These are phyloP conservation scores for Backusella circina DNA, from an alignment of 192 early-diverging fungal species.

Conservation along the genomic window DNA sequence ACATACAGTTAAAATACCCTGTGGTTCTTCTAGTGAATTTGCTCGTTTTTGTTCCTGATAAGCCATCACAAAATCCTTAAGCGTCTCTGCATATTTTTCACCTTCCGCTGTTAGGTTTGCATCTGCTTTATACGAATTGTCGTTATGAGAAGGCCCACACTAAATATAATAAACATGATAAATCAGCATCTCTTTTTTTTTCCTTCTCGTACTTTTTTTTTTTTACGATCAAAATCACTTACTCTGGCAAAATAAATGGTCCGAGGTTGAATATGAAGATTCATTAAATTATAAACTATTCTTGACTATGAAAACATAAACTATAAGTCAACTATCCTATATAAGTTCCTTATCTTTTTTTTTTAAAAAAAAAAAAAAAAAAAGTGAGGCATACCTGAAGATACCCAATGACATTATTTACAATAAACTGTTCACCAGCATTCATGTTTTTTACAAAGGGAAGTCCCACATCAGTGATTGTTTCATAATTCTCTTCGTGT, in stretches of 20 bases:
- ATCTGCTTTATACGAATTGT: conserved; percentile 69
- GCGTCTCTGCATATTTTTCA: conserved; percentile 55
- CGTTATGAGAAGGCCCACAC: conserved; percentile 87
- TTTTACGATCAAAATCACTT: background rate
- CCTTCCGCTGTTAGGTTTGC: conserved; percentile 62
- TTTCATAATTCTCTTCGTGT: conserved; percentile 62
- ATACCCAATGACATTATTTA: conserved; percentile 81
- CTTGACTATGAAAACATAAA: conserved; percentile 89
- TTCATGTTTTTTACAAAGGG: conserved; percentile 80
- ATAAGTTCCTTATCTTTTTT: background rate
- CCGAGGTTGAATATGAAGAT: conserved; percentile 92
- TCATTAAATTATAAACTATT: conserved; percentile 99
- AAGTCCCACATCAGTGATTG: conserved; percentile 57
- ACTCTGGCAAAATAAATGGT: conserved; percentile 86
- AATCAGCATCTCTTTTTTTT: background rate
- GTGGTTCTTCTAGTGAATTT: conserved; percentile 25
- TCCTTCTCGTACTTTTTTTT: no score
- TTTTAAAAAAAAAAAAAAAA: no score
- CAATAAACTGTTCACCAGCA: conserved; percentile 75
- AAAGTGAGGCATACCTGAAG: conserved; percentile 50
- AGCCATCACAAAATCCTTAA: conserved; percentile 53
- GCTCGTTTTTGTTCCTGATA: conserved; percentile 41
- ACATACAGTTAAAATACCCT: conserved; percentile 28
- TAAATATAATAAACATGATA: conserved; percentile 45
- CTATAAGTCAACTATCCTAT: conserved; percentile 56